Conservation (phyloP, 768 basidiomycete genomes). For the Rhodocollybia butyracea region DNA sequence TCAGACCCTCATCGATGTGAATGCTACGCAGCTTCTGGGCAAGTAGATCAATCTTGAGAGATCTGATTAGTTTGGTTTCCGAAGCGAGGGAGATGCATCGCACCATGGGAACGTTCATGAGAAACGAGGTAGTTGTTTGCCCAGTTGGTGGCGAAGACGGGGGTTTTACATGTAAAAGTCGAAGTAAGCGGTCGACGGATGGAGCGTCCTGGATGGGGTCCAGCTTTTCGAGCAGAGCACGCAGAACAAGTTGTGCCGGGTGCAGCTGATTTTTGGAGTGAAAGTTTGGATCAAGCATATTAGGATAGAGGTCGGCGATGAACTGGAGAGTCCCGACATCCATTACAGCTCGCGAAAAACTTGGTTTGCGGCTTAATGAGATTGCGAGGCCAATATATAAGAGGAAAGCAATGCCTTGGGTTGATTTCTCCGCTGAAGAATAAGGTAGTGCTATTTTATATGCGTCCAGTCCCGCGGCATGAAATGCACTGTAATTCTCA, state of each 20-base stretch:
- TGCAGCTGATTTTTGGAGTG: background rate
- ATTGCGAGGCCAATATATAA: background rate
- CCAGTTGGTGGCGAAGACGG: too few relatives aligned
- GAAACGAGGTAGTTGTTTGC: too few relatives aligned
- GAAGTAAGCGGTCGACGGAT: too few relatives aligned
- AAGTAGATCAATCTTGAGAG: too few relatives aligned
- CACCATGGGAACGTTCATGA: too few relatives aligned
- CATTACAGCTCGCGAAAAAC: background rate
- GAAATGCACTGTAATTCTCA: too few relatives aligned
- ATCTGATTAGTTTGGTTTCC: too few relatives aligned
- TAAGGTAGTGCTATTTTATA: background rate
- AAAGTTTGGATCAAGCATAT: background rate
- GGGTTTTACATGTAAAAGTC: too few relatives aligned
- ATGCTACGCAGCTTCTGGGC: too few relatives aligned
- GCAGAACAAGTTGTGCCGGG: background rate
- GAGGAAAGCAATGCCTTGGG: background rate
- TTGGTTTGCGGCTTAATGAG: background rate
- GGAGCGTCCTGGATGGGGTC: background rate
- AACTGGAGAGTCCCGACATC: background rate
- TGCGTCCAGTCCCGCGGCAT: background rate
- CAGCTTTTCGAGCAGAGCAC: background rate
- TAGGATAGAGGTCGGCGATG: background rate
- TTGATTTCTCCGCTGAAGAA: background rate
- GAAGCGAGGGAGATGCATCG: too few relatives aligned
- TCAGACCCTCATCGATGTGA: too few relatives aligned